phyloP scores from a whole-genome alignment of 371 early-diverging fungal genomes.

The Zychaea mexicana region DNA sequence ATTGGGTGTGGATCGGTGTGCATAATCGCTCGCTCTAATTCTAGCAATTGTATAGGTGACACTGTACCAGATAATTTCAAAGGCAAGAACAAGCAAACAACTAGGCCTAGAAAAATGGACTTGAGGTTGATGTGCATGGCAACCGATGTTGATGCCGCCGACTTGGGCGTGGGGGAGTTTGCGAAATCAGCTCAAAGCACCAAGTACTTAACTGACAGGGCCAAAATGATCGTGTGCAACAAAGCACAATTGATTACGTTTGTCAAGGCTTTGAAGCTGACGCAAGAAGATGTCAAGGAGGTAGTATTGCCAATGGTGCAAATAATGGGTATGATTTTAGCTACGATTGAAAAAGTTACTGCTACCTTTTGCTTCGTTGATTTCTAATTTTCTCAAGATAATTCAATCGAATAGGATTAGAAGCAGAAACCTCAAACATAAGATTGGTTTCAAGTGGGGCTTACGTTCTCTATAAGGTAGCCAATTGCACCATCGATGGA shows the following conservation, averaged over 20 bases:
- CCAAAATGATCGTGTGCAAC: neutral
- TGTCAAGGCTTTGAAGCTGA: neutral
- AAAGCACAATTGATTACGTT: neutral
- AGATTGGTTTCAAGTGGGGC: neutral
- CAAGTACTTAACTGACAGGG: neutral
- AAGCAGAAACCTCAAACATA: neutral
- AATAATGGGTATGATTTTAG: neutral
- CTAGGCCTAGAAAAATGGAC: neutral
- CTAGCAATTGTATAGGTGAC: neutral
- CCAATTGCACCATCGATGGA: neutral
- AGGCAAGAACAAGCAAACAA: neutral
- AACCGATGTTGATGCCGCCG: neutral
- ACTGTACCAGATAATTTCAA: neutral
- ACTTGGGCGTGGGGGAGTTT: neutral
- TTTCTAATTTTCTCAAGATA: neutral
- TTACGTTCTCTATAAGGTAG: neutral
- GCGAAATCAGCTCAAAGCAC: neutral
- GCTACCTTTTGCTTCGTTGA: neutral
- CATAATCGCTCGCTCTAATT: neutral
- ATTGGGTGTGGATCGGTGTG: neutral
- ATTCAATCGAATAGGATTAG: conserved; percentile 1
- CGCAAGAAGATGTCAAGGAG: neutral
- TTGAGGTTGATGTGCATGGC: neutral
- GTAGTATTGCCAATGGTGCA: neutral
- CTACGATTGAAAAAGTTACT: neutral